A percentile compares a stretch with the other conserved stretches of the same genome.
phyloP scores from a whole-genome alignment of 768 basidiomycete genomes.

The Leccinum longicurvipes region DNA sequence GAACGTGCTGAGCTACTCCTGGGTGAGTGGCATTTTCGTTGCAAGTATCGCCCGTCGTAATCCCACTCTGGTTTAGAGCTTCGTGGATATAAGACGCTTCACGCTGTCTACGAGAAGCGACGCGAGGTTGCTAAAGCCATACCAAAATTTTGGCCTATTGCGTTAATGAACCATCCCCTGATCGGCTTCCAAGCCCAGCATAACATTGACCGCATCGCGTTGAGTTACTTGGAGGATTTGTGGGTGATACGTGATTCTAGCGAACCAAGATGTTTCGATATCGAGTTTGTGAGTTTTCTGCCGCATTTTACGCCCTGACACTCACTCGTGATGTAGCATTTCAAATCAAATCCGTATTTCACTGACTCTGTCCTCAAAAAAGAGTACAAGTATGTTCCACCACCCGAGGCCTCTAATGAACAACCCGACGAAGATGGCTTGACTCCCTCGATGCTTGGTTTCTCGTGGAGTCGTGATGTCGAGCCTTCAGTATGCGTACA shows the following conservation, averaged over 20 bases:
- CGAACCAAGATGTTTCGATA: slow-evolving; percentile 78
- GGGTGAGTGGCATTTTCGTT: slow-evolving; percentile 44
- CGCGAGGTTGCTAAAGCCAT: slow-evolving; percentile 64
- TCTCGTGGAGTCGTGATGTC: slow-evolving; percentile 77
- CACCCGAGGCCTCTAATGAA: slow-evolving; percentile 50
- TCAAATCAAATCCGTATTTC: slow-evolving; percentile 87
- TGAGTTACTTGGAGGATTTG: slow-evolving; percentile 81
- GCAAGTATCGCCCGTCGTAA: slow-evolving; percentile 4
- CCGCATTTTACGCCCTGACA: not conserved
- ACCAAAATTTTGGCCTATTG: slow-evolving; percentile 82
- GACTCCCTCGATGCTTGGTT: slow-evolving; percentile 74
- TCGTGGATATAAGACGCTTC: slow-evolving; percentile 52
- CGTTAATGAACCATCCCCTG: slow-evolving; percentile 68
- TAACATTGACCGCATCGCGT: slow-evolving; percentile 71
- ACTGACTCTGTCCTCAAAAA: slow-evolving; percentile 72
- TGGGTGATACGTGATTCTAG: slow-evolving; percentile 72
- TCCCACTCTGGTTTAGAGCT: slow-evolving; percentile 47
- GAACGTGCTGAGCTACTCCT: slow-evolving; percentile 68
- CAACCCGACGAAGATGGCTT: slow-evolving; percentile 71
- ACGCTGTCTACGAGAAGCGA: slow-evolving; percentile 67
- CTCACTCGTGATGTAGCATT: slow-evolving; percentile 47
- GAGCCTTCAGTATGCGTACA: slow-evolving; percentile 52
- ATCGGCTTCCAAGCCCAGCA: slow-evolving; percentile 68
- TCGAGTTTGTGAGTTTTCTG: slow-evolving; percentile 76
- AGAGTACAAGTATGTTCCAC: slow-evolving; percentile 69